Base-by-base conservation (phyloP, 345 rosid genomes). In the Carallia brachiata region DNA sequence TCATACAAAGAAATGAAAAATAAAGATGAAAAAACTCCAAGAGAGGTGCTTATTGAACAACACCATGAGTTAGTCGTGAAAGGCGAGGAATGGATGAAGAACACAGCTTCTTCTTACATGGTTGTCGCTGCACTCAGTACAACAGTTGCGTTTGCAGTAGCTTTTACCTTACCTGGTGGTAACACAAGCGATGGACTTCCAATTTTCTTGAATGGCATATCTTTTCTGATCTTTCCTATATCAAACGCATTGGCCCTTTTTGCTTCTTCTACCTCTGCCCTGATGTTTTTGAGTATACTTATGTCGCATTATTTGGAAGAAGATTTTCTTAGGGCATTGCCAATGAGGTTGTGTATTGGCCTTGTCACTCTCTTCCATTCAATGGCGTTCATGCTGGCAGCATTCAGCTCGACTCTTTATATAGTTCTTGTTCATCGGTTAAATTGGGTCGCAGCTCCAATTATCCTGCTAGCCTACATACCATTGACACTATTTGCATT, bases 31-130 rank as follows among this genome's bases (percentile, higher is more conserved):
- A 66, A 50, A 57, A 73, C 66, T 48, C 76, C 71, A 5, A 37
- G 66, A 8, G n/a, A 17, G 61, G 3, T 73, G 37, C 66, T 73
- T 1, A 59, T 54, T 0, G 54, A 60, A 9, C 56, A 66, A 17
- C 76, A 73, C 19, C 39, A 47, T 31, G 13, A 23, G 3, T 53
- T 73, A 10, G 55, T 66, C 2, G 52, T 36, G 16, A 17, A 73
- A 73, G 76, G 76, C 8, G 71, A 66, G 54, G 31, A 61, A 61
- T 73, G 76, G 76, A 66, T 73, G 76, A 73, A 73, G 44, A 30
- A 53, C 19, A 73, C 76, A 31, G 76, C 76, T 7, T 6, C 48
- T 15, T 66, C 76, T 4, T 73, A 54, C n/a, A 54, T 56, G 36
- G 32, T 56, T 3, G 71, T 73, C 0, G 76, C 76, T 32, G 69